Conservation (phyloP, 257 asterid species). For the Solanum paucissectum region DNA sequence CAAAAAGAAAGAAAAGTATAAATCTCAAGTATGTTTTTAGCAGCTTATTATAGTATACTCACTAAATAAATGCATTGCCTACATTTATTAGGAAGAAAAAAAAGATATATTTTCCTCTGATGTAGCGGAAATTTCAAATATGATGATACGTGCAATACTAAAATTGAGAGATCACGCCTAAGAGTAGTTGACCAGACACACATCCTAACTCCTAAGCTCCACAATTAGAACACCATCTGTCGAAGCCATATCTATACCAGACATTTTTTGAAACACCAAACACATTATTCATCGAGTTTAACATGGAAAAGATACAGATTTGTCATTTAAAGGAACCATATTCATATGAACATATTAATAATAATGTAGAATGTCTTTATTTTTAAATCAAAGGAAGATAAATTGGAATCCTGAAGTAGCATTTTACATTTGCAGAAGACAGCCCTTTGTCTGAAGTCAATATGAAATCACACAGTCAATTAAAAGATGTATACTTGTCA, state of each 20-base stretch:
- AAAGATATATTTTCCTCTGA: not conserved
- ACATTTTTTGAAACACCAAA: not conserved
- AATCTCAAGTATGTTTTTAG: not conserved
- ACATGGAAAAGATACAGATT: not conserved
- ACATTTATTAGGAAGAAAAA: not conserved
- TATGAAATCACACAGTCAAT: not conserved
- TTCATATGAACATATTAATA: not conserved
- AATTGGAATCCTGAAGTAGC: not conserved
- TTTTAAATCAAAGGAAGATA: not conserved
- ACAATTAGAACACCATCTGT: not conserved
- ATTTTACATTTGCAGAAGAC: not conserved
- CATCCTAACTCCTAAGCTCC: not conserved
- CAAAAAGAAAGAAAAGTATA: not conserved
- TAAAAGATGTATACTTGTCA: not conserved
- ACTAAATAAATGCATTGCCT: not conserved
- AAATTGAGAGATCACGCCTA: not conserved
- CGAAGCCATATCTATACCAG: not conserved
- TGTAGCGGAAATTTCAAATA: not conserved
- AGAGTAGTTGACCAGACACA: not conserved
- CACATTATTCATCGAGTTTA: not conserved
- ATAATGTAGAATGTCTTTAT: not conserved
- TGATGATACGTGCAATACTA: not conserved
- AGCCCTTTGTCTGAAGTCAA: not conserved
- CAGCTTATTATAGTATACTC: not conserved
- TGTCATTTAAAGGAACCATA: not conserved